Percentiles rank a stretch among this genome's conserved stretches.
These are phyloP conservation scores for Aureobasidium sp. DNA, from an alignment of 2,329 filamentous ascomycete genomes.

Conservation along the genomic window DNA sequence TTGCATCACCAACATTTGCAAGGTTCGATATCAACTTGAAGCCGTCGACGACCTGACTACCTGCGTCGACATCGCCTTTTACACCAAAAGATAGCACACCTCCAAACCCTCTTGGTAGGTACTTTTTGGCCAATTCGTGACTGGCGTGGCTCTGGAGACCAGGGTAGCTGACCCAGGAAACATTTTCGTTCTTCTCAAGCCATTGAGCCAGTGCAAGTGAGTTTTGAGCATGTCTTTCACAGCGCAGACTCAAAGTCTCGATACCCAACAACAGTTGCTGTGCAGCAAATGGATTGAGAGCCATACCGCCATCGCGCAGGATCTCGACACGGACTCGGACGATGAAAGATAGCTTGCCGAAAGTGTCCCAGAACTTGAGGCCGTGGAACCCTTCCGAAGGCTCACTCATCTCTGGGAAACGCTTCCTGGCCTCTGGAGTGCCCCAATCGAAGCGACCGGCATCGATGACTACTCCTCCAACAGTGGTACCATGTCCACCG, in stretches of 20 bases:
- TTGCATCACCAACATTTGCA: constrained; percentile 92
- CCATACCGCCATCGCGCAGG: constrained; percentile 75
- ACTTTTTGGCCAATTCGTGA: constrained; percentile 77
- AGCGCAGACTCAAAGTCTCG: constrained; percentile 82
- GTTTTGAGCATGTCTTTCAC: constrained; percentile 81
- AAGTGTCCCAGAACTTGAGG: constrained; percentile 89
- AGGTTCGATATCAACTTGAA: constrained; percentile 95
- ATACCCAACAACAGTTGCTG: constrained; percentile 85
- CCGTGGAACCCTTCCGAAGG: constrained; percentile 86
- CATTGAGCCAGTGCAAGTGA: constrained; percentile 72
- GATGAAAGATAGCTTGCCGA: constrained; percentile 74
- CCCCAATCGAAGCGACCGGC: constrained; percentile 93
- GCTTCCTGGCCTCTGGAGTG: constrained; percentile 53
- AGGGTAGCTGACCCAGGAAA: constrained; percentile 90
- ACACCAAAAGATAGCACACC: constrained; percentile 91
- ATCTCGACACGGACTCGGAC: constrained; percentile 85
- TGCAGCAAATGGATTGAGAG: constrained; percentile 82
- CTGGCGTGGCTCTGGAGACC: constrained; percentile 76
- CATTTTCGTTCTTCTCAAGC: constrained; percentile 75
- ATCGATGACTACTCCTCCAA: constrained; percentile 80
- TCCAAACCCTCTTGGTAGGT: constrained; percentile 75
- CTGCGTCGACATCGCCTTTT: constrained; percentile 77
- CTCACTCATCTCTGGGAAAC: constrained; percentile 91
- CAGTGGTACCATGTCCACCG: constrained; percentile 87
- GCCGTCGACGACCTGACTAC: constrained; percentile 81